These are phyloP conservation scores for Chamaenerion angustifolium DNA, from an alignment of 345 rosid genomes.

Conservation along the genomic window DNA sequence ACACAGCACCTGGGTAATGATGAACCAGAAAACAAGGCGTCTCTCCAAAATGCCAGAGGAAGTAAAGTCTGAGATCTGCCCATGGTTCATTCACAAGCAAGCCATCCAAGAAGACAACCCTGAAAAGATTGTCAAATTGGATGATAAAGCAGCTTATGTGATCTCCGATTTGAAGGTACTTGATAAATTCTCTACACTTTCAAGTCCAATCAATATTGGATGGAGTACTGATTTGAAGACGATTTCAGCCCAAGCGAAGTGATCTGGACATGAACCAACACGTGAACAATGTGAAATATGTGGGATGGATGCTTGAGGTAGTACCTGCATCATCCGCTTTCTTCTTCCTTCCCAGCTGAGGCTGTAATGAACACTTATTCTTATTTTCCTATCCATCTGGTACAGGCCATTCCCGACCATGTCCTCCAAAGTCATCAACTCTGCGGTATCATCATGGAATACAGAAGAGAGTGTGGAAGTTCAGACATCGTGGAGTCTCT, in stretches of 20 bases:
- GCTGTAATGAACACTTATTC: no score
- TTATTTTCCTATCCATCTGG: background rate
- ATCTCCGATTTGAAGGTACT: slow-evolving; percentile 38
- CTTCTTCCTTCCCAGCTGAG: background rate
- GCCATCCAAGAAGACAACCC: slow-evolving; percentile 44
- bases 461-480: slow-evolving; percentile 46
- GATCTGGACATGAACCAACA: slow-evolving; percentile 68
- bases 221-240: background rate
- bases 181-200: background rate
- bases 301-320: slow-evolving; percentile 73
- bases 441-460: slow-evolving; percentile 29
- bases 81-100: slow-evolving; percentile 49
- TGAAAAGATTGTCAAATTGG: slow-evolving; percentile 43
- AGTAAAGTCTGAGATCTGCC: slow-evolving; percentile 46
- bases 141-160: slow-evolving; percentile 31
- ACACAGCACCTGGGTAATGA: slow-evolving; percentile 73
- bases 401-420: slow-evolving; percentile 40
- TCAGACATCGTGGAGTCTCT: slow-evolving; percentile 46
- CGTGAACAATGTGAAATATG: slow-evolving; percentile 62
- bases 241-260: slow-evolving; percentile 36
- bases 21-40: slow-evolving; percentile 54
- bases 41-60: slow-evolving; percentile 58
- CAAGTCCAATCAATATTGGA: background rate
- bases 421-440: slow-evolving; percentile 33
- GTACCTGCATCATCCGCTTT: background rate